Base-by-base conservation (phyloP, 2,329 filamentous ascomycete genomes). In the Claviceps maximensis region DNA sequence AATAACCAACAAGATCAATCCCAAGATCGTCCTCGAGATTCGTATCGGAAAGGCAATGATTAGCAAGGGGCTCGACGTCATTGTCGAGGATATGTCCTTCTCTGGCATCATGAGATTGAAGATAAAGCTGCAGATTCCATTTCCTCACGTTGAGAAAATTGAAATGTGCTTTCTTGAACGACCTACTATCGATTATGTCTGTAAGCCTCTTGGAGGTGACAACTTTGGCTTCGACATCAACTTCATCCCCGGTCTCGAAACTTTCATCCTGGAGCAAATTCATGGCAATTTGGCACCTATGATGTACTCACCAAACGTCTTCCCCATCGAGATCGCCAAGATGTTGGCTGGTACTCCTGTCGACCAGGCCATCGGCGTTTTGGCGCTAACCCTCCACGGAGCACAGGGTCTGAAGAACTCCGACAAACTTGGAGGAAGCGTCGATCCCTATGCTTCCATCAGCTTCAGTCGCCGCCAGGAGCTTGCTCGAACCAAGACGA, bases 171-270 rank as follows among this genome's bases (percentile, higher is more conserved):
- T 98, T 76, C 71, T 97, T 54, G 89, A 89, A 59, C 82, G 83
- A 33, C 93, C 93, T 2, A 83, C 79, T 1, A 90, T 98, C 58
- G 93, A 98, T 71, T 98, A 97, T 65, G 90, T 95, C 54, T 96
- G 93, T 77, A 98, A 98, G 69, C 93, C 93, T 2, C 79, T 98
- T 15, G 93, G 93, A 60, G 94, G 94, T 56, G 93, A 98, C 56
- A 90, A 80, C 2, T 88, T 98, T 58, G 93, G 93, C 41, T 96
- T 98, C 66, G 93, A 98, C 64, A 97, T 98, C 76, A 97, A 96
- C 72, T 96, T 98, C 70, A 94, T 98, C 60, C 93, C 93, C 19
- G 91, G 91, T 60, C 78, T 98, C 25, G 90, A 97, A 68, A 79
- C 69, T 53, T 98, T 98, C 69, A 98, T 98, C 62, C 83, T 87